Percentiles rank a stretch among this genome's conserved stretches.
phyloP scores from a whole-genome alignment of 495 filamentous ascomycete genomes.

The Cudoniella acicularis region DNA sequence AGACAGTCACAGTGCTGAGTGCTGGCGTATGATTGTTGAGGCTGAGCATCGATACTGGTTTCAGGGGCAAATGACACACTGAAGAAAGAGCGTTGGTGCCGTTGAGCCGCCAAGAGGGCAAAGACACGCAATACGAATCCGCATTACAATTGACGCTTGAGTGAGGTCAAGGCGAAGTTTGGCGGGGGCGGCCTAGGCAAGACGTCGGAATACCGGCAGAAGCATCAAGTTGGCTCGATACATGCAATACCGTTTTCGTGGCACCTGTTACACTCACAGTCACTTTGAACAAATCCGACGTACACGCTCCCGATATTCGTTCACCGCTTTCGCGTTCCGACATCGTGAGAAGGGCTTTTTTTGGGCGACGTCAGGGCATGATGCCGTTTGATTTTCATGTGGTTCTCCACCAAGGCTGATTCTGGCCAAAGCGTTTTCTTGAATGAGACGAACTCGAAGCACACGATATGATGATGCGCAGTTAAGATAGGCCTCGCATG shows the following conservation, averaged over 20 bases:
- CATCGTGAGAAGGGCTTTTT: not conserved
- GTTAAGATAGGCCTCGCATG: too few relatives aligned
- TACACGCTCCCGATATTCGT: not conserved
- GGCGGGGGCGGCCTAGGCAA: too few relatives aligned
- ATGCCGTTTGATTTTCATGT: not conserved
- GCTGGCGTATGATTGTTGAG: not conserved
- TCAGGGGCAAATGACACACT: not conserved
- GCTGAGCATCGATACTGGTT: not conserved
- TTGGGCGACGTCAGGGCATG: not conserved
- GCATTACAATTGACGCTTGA: too few relatives aligned
- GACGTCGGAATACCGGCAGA: too few relatives aligned
- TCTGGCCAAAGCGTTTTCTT: conserved; percentile 1
- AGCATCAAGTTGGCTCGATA: too few relatives aligned
- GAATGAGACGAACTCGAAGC: conserved; percentile 14
- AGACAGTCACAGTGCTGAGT: too few relatives aligned
- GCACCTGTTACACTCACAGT: too few relatives aligned
- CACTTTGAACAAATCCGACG: not conserved
- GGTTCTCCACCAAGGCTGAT: not conserved
- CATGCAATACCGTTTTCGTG: too few relatives aligned
- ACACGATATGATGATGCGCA: not conserved
- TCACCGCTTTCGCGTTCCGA: not conserved
- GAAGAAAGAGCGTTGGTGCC: not conserved
- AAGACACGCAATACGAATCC: not conserved
- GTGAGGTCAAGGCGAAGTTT: too few relatives aligned
- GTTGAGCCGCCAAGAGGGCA: not conserved